These are phyloP conservation scores for Kalmusia sp. DNA, from an alignment of 2,329 filamentous ascomycete genomes.

Conservation along the genomic window DNA sequence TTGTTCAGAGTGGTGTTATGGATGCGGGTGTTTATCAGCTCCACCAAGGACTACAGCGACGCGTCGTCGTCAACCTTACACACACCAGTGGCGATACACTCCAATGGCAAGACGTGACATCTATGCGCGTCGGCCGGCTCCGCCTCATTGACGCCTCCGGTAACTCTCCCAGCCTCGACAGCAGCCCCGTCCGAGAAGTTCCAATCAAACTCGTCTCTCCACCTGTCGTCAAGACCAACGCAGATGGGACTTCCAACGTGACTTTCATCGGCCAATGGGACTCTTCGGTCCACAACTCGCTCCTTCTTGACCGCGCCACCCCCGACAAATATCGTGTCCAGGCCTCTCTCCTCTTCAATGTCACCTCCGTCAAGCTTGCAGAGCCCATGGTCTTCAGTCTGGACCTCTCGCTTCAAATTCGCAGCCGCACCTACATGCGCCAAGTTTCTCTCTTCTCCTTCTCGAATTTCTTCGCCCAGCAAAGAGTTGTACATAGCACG, in stretches of 20 bases:
- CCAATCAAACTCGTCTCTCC: constrained; percentile 77
- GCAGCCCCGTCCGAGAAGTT: constrained; percentile 74
- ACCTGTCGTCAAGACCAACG: constrained; percentile 81
- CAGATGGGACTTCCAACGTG: constrained; percentile 87
- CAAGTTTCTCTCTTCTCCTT: constrained; percentile 83
- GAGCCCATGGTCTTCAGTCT: constrained; percentile 87
- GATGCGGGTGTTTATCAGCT: constrained; percentile 93
- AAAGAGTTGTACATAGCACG: constrained; percentile 82
- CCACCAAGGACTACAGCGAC: constrained; percentile 90
- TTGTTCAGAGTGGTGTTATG: constrained; percentile 81
- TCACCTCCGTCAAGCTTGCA: constrained; percentile 82
- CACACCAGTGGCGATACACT: constrained; percentile 89
- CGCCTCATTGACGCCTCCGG: constrained; percentile 84
- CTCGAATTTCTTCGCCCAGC: constrained; percentile 75
- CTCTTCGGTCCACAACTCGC: constrained; percentile 87
- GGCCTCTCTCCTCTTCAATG: constrained; percentile 85
- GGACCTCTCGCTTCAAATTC: constrained; percentile 81
- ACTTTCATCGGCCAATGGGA: constrained; percentile 95
- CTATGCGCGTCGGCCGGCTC: constrained; percentile 79
- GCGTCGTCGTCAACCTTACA: constrained; percentile 85
- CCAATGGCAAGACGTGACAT: constrained; percentile 84
- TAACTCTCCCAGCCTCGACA: constrained; percentile 79
- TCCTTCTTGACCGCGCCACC: constrained; percentile 92
- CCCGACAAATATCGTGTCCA: constrained; percentile 93
- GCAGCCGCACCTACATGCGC: constrained; percentile 82